Conservation (phyloP, 75 land plant species). For the Sequoia sempervirens region DNA sequence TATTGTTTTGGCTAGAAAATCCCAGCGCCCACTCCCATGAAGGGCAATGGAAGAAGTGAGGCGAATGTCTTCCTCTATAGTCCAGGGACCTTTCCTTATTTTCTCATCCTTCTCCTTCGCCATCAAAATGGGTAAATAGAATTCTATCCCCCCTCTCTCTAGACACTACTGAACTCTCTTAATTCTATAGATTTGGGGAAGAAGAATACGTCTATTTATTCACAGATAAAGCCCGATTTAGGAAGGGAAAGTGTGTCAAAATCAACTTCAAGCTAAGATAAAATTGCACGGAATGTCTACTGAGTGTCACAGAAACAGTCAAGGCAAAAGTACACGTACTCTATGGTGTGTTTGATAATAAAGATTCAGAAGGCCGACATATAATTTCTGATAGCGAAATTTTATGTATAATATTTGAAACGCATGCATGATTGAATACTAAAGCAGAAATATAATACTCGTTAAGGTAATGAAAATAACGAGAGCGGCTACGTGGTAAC, state of each 20-base stretch:
- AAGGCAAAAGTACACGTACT: not conserved
- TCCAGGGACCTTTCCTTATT: conserved; percentile 58
- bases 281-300: not conserved
- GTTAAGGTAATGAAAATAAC: not conserved
- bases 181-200: not conserved
- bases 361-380: not conserved
- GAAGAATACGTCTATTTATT: not conserved
- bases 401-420: too few relatives aligned
- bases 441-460: too few relatives aligned
- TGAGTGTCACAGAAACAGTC: too few relatives aligned
- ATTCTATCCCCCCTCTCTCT: not conserved
- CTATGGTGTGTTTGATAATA: not conserved
- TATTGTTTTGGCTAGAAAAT: conserved; percentile 43
- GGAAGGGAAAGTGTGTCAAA: too few relatives aligned
- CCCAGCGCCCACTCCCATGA: conserved; percentile 50
- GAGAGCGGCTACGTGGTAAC: not conserved
- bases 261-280: too few relatives aligned
- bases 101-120: not conserved
- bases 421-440: not conserved
- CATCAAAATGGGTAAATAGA: not conserved
- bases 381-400: not conserved
- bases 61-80: conserved; percentile 42
- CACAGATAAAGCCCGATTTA: not conserved
- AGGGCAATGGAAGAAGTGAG: conserved; percentile 21
- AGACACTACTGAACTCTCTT: not conserved